phyloP scores from a whole-genome alignment of 495 filamentous ascomycete species.

The Penicillium argentinense region DNA sequence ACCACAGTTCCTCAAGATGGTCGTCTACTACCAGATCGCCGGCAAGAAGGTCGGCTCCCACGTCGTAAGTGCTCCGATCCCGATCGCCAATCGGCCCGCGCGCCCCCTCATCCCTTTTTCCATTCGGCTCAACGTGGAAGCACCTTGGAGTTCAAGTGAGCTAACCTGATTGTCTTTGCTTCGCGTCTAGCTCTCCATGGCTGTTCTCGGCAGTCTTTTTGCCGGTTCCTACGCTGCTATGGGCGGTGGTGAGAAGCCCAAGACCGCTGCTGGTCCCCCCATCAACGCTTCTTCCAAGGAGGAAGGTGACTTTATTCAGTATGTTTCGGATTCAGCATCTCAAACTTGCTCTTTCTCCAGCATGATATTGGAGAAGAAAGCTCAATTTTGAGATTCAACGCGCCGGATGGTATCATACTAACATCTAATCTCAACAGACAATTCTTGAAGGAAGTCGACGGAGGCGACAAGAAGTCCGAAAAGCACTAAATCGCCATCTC shows the following conservation, averaged over 20 bases:
- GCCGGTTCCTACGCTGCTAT: slow-evolving; percentile 53
- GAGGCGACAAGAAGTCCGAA: slow-evolving; percentile 62
- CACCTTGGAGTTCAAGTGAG: neutral
- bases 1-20: slow-evolving; percentile 67
- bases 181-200: slow-evolving; percentile 74
- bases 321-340: slow-evolving; percentile 34
- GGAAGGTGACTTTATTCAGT: slow-evolving; percentile 98
- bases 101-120: slow-evolving; percentile 23
- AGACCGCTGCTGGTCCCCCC: slow-evolving; percentile 62
- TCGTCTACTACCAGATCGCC: slow-evolving; percentile 77
- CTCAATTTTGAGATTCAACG: too few relatives aligned
- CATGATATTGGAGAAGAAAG: too few relatives aligned
- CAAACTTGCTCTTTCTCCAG: too few relatives aligned
- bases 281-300: slow-evolving; percentile 87
- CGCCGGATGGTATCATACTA: too few relatives aligned
- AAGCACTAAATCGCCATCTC: slow-evolving; percentile 55
- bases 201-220: slow-evolving; percentile 67
- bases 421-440: too few relatives aligned
- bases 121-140: slow-evolving; percentile 15
- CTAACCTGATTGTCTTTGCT: slow-evolving; percentile 9
- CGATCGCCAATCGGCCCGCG: neutral
- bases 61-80: slow-evolving; percentile 63
- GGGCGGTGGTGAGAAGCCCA: slow-evolving; percentile 64
- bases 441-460: slow-evolving; percentile 72
- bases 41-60: slow-evolving; percentile 94